A percentile compares a stretch with the other conserved stretches of the same genome.
These are phyloP conservation scores for Symbiotaphrina buchneri DNA, from an alignment of 495 filamentous ascomycete genomes.

Conservation along the genomic window DNA sequence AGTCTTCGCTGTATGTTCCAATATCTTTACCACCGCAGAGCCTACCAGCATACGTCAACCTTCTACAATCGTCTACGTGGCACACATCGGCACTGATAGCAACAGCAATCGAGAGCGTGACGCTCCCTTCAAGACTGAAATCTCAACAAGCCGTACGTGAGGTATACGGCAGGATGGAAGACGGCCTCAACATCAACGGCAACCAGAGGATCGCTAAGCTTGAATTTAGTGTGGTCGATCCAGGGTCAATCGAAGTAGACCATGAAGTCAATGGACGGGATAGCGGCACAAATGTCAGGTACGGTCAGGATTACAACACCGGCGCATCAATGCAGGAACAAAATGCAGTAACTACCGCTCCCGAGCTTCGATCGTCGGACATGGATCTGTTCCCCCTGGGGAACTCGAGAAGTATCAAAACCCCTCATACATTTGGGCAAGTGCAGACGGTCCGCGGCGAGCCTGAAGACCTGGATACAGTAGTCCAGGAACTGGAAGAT, in stretches of 20 bases:
- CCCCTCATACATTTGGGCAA: conserved; percentile 36
- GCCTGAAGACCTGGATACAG: background rate
- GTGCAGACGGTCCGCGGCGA: conserved; percentile 20
- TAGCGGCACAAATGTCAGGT: conserved; percentile 6
- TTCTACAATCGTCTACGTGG: conserved; percentile 55
- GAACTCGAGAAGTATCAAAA: background rate
- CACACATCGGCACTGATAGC: conserved; percentile 58
- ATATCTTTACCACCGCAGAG: conserved; percentile 34
- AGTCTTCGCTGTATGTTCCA: conserved; percentile 61
- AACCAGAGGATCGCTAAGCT: conserved; percentile 63
- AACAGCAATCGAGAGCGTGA: conserved; percentile 57
- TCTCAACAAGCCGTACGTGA: conserved; percentile 21
- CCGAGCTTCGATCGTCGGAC: conserved; percentile 18
- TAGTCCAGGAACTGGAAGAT: conserved; percentile 3
- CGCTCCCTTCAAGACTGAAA: conserved; percentile 52
- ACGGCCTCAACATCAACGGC: conserved; percentile 50
- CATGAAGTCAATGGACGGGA: conserved; percentile 7
- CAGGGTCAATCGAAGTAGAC: conserved; percentile 6
- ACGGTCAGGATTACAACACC: background rate
- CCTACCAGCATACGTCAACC: conserved; percentile 32
- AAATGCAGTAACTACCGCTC: conserved; percentile 9
- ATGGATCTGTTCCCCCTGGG: conserved; percentile 32
- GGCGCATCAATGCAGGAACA: conserved; percentile 1
- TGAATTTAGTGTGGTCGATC: conserved; percentile 24
- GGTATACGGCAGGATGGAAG: conserved; percentile 39